These are phyloP conservation scores for Fragaria iinumae DNA, from an alignment of 306 rosid genomes.

Conservation along the genomic window DNA sequence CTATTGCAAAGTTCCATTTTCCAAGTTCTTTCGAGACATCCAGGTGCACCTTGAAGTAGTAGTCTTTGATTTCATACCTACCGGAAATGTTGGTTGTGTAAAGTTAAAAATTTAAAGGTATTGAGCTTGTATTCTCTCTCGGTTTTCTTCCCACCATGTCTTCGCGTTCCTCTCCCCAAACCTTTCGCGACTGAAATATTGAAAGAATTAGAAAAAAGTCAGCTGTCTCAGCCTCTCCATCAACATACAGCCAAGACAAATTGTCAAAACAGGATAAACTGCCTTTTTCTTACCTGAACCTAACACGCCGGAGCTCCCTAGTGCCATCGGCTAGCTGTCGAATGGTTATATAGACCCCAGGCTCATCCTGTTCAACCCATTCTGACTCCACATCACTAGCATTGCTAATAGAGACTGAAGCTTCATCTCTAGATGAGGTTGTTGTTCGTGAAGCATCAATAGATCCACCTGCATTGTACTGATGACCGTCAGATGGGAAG, in stretches of 20 bases:
- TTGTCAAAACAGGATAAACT: neutral
- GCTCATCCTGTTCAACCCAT: slow-evolving; percentile 87
- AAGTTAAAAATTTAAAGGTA: slow-evolving; percentile 52
- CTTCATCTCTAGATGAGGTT: slow-evolving; percentile 75
- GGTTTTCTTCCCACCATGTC: slow-evolving; percentile 91
- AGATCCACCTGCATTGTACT: slow-evolving; percentile 36
- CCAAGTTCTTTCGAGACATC: slow-evolving; percentile 20
- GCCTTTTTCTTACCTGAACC: slow-evolving; percentile 64
- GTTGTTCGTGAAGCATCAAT: slow-evolving; percentile 71
- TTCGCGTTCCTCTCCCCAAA: slow-evolving; percentile 76
- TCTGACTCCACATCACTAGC: slow-evolving; percentile 73
- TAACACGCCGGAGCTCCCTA: slow-evolving; percentile 80
- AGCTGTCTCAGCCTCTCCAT: slow-evolving; percentile 17
- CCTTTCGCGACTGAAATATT: slow-evolving; percentile 65
- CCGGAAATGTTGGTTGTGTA: slow-evolving; percentile 17
- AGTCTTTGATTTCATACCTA: slow-evolving; percentile 27
- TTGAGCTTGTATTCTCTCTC: slow-evolving; percentile 79
- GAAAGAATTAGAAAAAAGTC: neutral
- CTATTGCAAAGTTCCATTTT: slow-evolving; percentile 31
- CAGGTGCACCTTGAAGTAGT: slow-evolving; percentile 19
- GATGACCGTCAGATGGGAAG: slow-evolving; percentile 48
- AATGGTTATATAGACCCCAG: slow-evolving; percentile 84
- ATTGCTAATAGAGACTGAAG: slow-evolving; percentile 66
- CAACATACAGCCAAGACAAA: neutral
- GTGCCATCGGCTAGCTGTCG: slow-evolving; percentile 75